Conservation (phyloP, 176 grass and related monocot genomes). For the Aegilops speltoides region DNA sequence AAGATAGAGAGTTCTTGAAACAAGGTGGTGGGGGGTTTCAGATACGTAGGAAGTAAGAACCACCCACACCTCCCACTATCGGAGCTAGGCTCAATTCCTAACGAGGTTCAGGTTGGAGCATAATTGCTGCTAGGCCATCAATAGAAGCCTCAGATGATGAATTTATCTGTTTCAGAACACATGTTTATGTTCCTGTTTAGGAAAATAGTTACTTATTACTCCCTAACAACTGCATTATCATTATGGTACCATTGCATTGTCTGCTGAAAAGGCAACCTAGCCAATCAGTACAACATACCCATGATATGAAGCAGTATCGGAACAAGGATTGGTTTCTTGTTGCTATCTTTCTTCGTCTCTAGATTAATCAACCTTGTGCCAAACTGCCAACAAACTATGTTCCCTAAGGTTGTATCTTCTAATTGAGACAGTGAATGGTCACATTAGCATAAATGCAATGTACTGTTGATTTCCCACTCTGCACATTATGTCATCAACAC, state of each 20-base stretch:
- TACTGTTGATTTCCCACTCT: not conserved
- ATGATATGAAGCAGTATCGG: not conserved
- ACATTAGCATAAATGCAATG: not conserved
- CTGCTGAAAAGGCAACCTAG: not conserved
- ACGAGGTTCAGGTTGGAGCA: slow-evolving; percentile 79
- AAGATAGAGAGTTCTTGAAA: not conserved
- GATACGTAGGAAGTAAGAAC: not conserved
- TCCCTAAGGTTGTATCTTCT: not conserved
- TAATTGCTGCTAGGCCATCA: slow-evolving; percentile 6
- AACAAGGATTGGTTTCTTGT: not conserved
- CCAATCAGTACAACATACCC: not conserved
- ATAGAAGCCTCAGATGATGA: not conserved
- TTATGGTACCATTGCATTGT: not conserved
- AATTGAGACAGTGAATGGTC: not conserved
- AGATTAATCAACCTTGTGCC: not conserved
- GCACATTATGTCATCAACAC: not conserved
- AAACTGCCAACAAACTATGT: not conserved
- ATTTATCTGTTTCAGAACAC: not conserved
- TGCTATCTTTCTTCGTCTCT: not conserved
- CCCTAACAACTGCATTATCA: not conserved
- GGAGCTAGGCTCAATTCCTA: not conserved
- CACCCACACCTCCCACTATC: not conserved
- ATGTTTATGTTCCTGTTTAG: not conserved
- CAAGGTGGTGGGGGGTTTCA: not conserved
- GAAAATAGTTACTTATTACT: not conserved